Percentiles rank a stretch among this genome's conserved stretches.
Evolutionary conservation across 1,284 basidiomycete genomes (phyloP).

Genomic region (Takashimella koratensis): DNA sequence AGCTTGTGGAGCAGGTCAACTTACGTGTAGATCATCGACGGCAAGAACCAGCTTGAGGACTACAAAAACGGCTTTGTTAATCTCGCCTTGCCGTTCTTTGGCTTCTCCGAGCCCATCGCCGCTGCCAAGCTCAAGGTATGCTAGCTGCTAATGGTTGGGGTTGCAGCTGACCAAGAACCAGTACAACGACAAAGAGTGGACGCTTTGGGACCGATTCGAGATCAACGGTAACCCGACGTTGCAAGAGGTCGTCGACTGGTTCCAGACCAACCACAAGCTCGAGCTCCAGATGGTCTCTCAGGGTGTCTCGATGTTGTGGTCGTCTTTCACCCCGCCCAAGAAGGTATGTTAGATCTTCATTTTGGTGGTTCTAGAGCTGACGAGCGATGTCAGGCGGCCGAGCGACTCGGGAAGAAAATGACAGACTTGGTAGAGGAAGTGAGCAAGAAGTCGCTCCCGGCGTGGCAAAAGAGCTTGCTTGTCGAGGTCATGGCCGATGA

Average conservation of each 20-base stretch:
- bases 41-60: slow-evolving; percentile 84
- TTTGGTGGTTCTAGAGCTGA: background rate
- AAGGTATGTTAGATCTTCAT: slow-evolving; percentile 59
- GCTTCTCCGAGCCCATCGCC: slow-evolving; percentile 95
- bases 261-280: slow-evolving; percentile 78
- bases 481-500: slow-evolving; percentile 94
- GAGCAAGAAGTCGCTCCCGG: slow-evolving; percentile 83
- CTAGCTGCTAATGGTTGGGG: slow-evolving; percentile 3
- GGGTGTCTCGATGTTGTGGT: slow-evolving; percentile 98
- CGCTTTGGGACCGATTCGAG: slow-evolving; percentile 96
- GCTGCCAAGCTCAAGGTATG: slow-evolving; percentile 74
- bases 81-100: slow-evolving; percentile 96
- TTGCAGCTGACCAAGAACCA: slow-evolving; percentile 21
- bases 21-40: slow-evolving; percentile 74
- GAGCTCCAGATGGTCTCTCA: slow-evolving; percentile 94
- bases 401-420: slow-evolving; percentile 83
- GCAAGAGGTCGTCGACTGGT: slow-evolving; percentile 78
- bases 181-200: slow-evolving; percentile 88
- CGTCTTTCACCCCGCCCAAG: slow-evolving; percentile 82
- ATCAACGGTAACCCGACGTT: slow-evolving; percentile 87
- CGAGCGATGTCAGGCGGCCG: slow-evolving; percentile 62
- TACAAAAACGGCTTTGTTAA: slow-evolving; percentile 99
- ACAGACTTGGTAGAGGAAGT: slow-evolving; percentile 88
- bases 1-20: background rate
- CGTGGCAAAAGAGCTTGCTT: slow-evolving; percentile 74